Percentiles rank a stretch among this genome's conserved stretches.
phyloP scores from a whole-genome alignment of 75 land plant species.

The Selaginella moellendorffii region DNA sequence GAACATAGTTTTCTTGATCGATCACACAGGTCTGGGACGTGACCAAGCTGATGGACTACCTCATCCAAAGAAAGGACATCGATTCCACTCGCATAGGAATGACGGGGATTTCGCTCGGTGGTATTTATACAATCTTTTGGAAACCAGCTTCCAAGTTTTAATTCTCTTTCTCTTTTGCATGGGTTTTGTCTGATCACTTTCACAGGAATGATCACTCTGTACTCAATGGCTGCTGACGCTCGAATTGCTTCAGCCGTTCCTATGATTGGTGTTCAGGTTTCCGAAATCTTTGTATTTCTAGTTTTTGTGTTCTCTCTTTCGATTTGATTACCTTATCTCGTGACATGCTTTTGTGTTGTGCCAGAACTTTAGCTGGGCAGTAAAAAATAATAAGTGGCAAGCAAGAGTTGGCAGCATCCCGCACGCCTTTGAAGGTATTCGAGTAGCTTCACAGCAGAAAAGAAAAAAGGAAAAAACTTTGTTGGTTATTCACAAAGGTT shows the following conservation, averaged over 20 bases:
- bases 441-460: not conserved
- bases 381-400: conserved; percentile 3
- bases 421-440: conserved; percentile 2
- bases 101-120: conserved; percentile 92
- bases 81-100: conserved; percentile 67
- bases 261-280: conserved; percentile 2
- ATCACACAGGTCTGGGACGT: conserved; percentile 64
- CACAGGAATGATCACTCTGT: not conserved
- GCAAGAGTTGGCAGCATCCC: conserved; percentile 3
- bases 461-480: not conserved
- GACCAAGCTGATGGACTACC: conserved; percentile 73
- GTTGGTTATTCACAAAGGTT: not conserved
- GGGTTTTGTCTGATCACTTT: not conserved
- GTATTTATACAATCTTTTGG: conserved; percentile 14
- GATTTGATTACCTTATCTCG: not conserved
- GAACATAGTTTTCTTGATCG: not conserved
- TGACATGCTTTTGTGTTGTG: not conserved
- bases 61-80: conserved; percentile 55
- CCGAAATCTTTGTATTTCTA: not conserved
- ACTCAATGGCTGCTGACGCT: not conserved
- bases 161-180: not conserved
- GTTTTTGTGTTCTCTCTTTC: not conserved
- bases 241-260: not conserved
- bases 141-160: not conserved
- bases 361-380: conserved; percentile 4